phyloP scores from a whole-genome alignment of 2,329 filamentous ascomycete species.

The Fusarium sp. region DNA sequence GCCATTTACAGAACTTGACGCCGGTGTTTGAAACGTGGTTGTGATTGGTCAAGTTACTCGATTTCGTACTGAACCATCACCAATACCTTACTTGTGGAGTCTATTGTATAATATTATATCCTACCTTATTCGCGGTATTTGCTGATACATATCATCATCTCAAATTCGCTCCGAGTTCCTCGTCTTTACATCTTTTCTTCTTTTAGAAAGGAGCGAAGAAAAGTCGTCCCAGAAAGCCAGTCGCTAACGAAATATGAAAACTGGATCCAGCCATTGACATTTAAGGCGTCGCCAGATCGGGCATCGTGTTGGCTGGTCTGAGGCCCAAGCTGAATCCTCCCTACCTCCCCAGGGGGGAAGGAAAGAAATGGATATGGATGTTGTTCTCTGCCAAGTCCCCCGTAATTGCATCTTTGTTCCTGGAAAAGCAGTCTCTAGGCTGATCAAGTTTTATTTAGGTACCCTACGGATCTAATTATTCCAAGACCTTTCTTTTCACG shows the following conservation, averaged over 20 bases:
- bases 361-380: no score
- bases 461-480: not conserved
- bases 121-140: no score
- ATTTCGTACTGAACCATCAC: not conserved
- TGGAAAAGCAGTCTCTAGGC: not conserved
- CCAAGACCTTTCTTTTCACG: not conserved
- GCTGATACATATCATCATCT: not conserved
- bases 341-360: not conserved
- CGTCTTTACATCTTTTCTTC: slow-evolving; percentile 3
- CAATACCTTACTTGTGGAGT: not conserved
- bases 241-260: slow-evolving; percentile 4
- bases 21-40: slow-evolving; percentile 2
- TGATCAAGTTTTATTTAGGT: not conserved
- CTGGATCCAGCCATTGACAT: slow-evolving; percentile 12
- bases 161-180: slow-evolving; percentile 8
- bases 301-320: slow-evolving; percentile 33
- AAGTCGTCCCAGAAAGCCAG: not conserved
- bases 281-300: slow-evolving; percentile 28
- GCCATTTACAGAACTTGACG: slow-evolving; percentile 37
- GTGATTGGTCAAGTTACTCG: slow-evolving; percentile 23
- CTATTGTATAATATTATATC: no score
- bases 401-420: not conserved
- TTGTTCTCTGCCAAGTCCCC: not conserved
- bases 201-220: not conserved
- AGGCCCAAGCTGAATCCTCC: slow-evolving; percentile 20